Evolutionary conservation across 129 eudicot genomes (phyloP), one percentile per base, ranked within the genome.

Genomic region (Flaveria bidentis): DNA sequence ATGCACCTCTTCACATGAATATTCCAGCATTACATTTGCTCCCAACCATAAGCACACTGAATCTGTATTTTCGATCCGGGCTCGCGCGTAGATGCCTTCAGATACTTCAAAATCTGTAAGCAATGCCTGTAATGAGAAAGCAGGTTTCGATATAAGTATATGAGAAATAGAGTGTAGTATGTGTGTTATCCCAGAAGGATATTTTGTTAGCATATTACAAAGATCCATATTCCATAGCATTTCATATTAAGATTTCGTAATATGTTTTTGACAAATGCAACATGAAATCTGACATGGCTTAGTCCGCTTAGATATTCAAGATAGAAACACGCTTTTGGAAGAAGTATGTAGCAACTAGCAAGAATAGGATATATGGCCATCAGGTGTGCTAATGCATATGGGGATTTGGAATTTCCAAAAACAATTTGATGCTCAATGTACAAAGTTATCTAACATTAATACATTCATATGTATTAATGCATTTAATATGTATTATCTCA

Each of bases 21-120:
- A 94, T 88, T 94, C 97, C 42, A 94, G 85, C 98, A 94, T 94
- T 71, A 94, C 98, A 76, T 94, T 94, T 67, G 98, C 98, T 81
- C 98, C 98, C 76, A 94, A 86, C 98, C 98, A 94, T 71, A 94
- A 79, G 73, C 98, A 94, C 64, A 94, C 98, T 1, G 97, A 94
- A 69, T 94, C 91, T 11, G 97, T 53, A 75, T 86, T 91, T 41
- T 94, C 97, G 14, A 94, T 82, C 36, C 88, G 78, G 55, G 98
- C 97, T 25, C 96, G 86, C 13, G 98, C 89, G 83, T 91, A 91
- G 20, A 94, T 94, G 70, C 98, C 98, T 86, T 94, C 98, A 1
- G 96, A 94, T 15, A 94, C 88, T 85, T 94, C 97, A 83, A 91
- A 94, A 83, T 94, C 98, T 60, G 98, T 91, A 79, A 89, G 57